Evolutionary conservation across 192 early-diverging fungal genomes (phyloP), one percentile per base, ranked within the genome.

Genomic region (Allomyces macrogynus): DNA sequence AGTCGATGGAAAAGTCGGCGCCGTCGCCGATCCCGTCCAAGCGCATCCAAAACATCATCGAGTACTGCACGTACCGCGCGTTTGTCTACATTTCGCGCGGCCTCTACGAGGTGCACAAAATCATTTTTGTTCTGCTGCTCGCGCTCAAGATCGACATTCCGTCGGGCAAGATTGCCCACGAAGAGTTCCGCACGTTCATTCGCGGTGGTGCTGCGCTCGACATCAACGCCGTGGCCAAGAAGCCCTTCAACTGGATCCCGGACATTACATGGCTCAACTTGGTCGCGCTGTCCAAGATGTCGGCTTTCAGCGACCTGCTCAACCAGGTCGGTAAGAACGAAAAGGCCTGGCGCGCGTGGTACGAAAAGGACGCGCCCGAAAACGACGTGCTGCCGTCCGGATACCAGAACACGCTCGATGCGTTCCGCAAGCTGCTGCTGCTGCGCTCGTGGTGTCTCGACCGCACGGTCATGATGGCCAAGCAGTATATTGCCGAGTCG

Each of bases 321-420:
- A 83, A 83, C 64, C 82, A 84, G 65, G 76, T 84, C 32, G 78
- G 79, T 24, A 84, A 84, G 68, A 84, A 84, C 68, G 82, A 84
- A 66, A 84, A 84, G 68, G 78, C 79, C 3, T 84, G 82, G 82
- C 69, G 68, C 54, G 68, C 74, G 9, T 84, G 82, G 82, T 83
- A 80, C 63, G 82, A 84, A 71, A 79, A 79, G 63, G 82, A 84
- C 62, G 66, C 80, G 5, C 82, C 82, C 24, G 82, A 84, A 68
- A 84, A 83, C 64, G 82, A 84, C 61, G 66, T 77, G 67, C 72
- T 84, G 11, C 82, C 82, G 11, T 68, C 71, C 54, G 81, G 81
- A 0, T 83, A 83, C 66, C 76, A 81, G 20, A 81, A 77, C 62
- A 80, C 82, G 9, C 67, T 84, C 44, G 79, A 80, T 64, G 75